Base-by-base conservation (phyloP, 2,329 filamentous ascomycete species). In the Epichloe sibirici region DNA sequence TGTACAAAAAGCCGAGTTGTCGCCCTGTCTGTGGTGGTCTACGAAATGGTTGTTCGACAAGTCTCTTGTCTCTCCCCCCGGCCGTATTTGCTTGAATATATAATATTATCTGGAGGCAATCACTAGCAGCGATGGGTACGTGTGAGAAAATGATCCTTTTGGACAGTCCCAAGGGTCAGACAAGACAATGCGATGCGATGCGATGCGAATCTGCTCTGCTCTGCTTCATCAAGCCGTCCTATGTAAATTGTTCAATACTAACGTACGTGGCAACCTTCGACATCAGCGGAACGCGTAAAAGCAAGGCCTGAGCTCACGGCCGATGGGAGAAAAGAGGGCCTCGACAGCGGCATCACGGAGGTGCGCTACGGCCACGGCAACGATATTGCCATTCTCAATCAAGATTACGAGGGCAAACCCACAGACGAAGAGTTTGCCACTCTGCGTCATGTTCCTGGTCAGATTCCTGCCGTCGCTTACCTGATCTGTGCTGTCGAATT, bases 401-500 rank as follows among this genome's bases (percentile, higher is more conserved):
- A 49, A 17, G 57, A 57, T 46, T 61, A 59, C 54, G 69, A 73
- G 57, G 66, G 66, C 56, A 72, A 71, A 48, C 77, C 77, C 1
- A 80, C 77, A 1, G 69, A 72, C n/a, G 72, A 79, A 56, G 77
- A 81, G 44, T 59, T 78, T n/a, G 57, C 57, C 3, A 76, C 74
- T 4, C 65, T 81, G 5, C 71, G 71, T 38, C 76, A 77, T 56
- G 71, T 81, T 7, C 66, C 77, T n/a, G 78, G 70, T 42, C 65
- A 59, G 2, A 69, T 83, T 2, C 77, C 79, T 1, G 53, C 66
- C 12, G 67, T 76, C 3, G 73, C 77, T n/a, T 83, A 78, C 58
- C 59, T 77, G 3, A 73, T 83, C 34, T 82, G 79, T 55, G 57
- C 76, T 6, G 77, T 82, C 42, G 80, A 83, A 57, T 77, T 82